Evolutionary conservation across 2,329 filamentous ascomycete species (phyloP), one percentile per base, ranked within the genome.

Genomic region (Botryotinia narcissicola): DNA sequence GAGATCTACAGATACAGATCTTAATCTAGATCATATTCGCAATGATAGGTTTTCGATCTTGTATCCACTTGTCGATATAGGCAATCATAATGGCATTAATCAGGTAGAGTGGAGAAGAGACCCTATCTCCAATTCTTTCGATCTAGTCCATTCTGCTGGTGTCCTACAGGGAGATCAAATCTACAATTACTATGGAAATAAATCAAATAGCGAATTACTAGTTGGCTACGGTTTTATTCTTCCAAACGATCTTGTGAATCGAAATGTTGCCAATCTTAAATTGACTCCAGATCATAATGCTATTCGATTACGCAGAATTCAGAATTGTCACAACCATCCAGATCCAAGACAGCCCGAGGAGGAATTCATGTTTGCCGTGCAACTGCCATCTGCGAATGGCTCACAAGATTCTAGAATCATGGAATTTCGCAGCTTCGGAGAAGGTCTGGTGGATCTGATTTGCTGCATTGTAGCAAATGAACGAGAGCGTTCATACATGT

Each of bases 181-280:
- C 37, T 90, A 86, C 78, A 93, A 93, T 83, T 93, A 93, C 80
- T 94, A 94, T 79, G 92, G 92, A 44, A 82, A 84, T n/a, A 92
- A 93, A 81, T 92, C 91, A 10, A 94, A 94, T 78, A 91, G 90
- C 74, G 91, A 93, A 82, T 83, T 92, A 37, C 84, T 92, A 1
- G 82, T 91, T 2, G 89, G 86, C 0, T 92, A 92, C 78, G 89
- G 89, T 3, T 91, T 91, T 78, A 84, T 87, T 75, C 79, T 91
- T 0, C 84, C 86, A 71, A 84, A 83, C 0, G 44, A 51, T 60
- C 3, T 35, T 32, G 20, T 64, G 80, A 82, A 73, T n/a, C 80
- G 78, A 7, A 81, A 89, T 73, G 54, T 71, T 29, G 77, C 79
- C 18, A 79, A 80, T 51, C 59, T 80, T 4, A 80, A 77, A 73